These are phyloP conservation scores for Zymoseptoria ardabiliae DNA, from an alignment of 2,329 filamentous ascomycete genomes.

Conservation along the genomic window DNA sequence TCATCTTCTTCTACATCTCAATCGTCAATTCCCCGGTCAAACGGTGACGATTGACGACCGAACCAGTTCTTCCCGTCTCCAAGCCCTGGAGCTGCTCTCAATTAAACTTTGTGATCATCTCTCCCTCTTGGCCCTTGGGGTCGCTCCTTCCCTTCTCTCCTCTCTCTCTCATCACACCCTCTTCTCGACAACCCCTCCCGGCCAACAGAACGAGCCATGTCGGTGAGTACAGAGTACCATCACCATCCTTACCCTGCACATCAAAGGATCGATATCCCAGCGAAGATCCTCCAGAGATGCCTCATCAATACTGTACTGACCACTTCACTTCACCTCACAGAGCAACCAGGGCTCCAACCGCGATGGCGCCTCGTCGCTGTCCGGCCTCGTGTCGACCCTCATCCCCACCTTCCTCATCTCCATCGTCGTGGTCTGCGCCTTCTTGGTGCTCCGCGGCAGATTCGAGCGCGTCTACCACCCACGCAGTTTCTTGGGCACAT, in stretches of 20 bases:
- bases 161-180: neutral
- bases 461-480: conserved; percentile 34
- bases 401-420: conserved; percentile 41
- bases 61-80: neutral
- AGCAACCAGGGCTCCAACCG: conserved; percentile 7
- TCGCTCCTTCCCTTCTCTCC: neutral
- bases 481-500: conserved; percentile 20
- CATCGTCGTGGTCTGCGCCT: conserved; percentile 37
- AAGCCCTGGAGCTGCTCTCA: neutral
- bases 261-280: neutral
- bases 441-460: conserved; percentile 40
- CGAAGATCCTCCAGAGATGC: neutral
- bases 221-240: neutral
- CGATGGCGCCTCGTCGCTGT: conserved; percentile 37
- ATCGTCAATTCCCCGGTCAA: no score
- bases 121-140: neutral
- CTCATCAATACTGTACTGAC: neutral
- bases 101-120: neutral
- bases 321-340: neutral
- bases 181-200: neutral
- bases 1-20: no score
- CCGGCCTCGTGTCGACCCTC: conserved; percentile 42
- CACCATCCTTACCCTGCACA: no score
- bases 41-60: no score
- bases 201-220: neutral